Conservation (phyloP, 2,329 filamentous ascomycete species). For the Exserohilum turcica region DNA sequence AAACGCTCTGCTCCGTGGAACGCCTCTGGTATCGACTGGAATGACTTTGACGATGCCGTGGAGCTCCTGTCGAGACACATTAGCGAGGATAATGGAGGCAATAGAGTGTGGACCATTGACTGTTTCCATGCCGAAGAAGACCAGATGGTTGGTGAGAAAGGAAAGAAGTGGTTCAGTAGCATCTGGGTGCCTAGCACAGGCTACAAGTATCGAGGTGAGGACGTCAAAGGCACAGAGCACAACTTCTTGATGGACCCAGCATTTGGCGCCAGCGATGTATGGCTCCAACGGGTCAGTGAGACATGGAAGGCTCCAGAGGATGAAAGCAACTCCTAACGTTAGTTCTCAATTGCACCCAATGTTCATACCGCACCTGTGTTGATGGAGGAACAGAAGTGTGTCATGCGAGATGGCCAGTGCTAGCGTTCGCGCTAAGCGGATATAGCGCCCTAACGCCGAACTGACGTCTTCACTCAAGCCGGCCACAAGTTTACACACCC, state of each 20-base stretch:
- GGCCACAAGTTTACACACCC: constrained; percentile 9
- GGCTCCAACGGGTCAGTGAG: constrained; percentile 34
- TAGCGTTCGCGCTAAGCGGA: constrained; percentile 1
- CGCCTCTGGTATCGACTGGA: constrained; percentile 25
- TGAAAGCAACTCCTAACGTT: background rate
- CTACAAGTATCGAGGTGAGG: constrained; percentile 26
- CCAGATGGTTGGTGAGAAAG: constrained; percentile 36
- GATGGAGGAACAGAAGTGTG: too few species aligned
- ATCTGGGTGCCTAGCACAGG: constrained; percentile 27
- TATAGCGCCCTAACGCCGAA: constrained; percentile 16
- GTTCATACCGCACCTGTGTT: background rate
- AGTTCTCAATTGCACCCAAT: background rate
- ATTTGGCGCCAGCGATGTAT: constrained; percentile 30
- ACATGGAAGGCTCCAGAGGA: constrained; percentile 13
- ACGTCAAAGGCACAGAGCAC: constrained; percentile 31
- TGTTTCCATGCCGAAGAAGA: constrained; percentile 37
- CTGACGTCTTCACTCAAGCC: constrained; percentile 23
- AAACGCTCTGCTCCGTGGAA: constrained; percentile 30
- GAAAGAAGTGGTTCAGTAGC: constrained; percentile 34
- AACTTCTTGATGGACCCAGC: constrained; percentile 36
- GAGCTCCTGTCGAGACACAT: constrained; percentile 30
- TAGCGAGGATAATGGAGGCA: constrained; percentile 14
- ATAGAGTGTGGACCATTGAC: constrained; percentile 29
- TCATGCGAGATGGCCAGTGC: too few species aligned
- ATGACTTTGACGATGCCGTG: constrained; percentile 33